A percentile compares a stretch with the other conserved stretches of the same genome.
These are phyloP conservation scores for Prinsepia uniflora DNA, from an alignment of 306 rosid genomes.

Conservation along the genomic window DNA sequence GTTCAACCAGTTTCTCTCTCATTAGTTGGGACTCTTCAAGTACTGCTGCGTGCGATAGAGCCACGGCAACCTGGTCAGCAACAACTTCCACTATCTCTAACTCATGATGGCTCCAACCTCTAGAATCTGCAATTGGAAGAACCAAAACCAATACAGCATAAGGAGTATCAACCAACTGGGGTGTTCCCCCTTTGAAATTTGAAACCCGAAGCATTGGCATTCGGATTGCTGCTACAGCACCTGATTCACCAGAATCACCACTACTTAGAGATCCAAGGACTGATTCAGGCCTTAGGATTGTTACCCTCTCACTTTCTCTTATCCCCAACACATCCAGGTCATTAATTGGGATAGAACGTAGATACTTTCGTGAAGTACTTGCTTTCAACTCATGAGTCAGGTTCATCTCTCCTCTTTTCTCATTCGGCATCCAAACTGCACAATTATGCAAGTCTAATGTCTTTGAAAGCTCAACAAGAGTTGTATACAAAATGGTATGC, in stretches of 20 bases:
- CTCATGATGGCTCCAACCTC: slow-evolving; percentile 57
- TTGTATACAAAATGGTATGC: slow-evolving; percentile 68
- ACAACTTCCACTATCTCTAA: slow-evolving; percentile 76
- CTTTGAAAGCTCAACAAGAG: slow-evolving; percentile 81
- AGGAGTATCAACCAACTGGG: slow-evolving; percentile 57
- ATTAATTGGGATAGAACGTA: slow-evolving; percentile 43
- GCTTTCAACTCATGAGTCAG: slow-evolving; percentile 64
- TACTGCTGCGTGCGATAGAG: slow-evolving; percentile 76
- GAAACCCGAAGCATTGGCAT: slow-evolving; percentile 77
- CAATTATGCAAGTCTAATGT: slow-evolving; percentile 63
- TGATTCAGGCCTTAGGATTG: slow-evolving; percentile 59
- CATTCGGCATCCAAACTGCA: slow-evolving; percentile 82
- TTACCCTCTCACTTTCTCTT: slow-evolving; percentile 48
- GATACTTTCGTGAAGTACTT: slow-evolving; percentile 24
- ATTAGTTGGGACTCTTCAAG: slow-evolving; percentile 86
- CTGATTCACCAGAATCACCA: slow-evolving; percentile 44
- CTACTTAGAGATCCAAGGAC: slow-evolving; percentile 57
- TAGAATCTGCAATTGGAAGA: slow-evolving; percentile 42
- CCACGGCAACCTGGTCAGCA: slow-evolving; percentile 90
- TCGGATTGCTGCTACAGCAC: slow-evolving; percentile 68
- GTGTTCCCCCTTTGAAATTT: slow-evolving; percentile 81
- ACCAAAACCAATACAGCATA: slow-evolving; percentile 73
- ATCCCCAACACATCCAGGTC: slow-evolving; percentile 60
- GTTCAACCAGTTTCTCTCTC: slow-evolving; percentile 70
- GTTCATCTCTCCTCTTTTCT: slow-evolving; percentile 49